phyloP scores from a whole-genome alignment of 1,284 basidiomycete species.

The Sanghuangporus weigelae region DNA sequence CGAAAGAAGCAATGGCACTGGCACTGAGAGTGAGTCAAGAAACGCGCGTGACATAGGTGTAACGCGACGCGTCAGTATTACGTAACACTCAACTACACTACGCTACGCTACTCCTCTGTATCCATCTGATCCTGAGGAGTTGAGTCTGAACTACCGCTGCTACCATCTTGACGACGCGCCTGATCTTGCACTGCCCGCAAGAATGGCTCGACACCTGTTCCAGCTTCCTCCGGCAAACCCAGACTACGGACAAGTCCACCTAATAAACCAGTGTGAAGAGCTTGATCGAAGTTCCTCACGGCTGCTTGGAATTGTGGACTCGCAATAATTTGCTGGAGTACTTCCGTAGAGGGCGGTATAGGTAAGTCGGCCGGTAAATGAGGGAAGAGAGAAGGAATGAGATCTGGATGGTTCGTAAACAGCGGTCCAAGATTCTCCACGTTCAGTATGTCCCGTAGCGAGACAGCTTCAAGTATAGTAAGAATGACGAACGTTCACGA shows the following conservation, averaged over 20 bases:
- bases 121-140: conserved; percentile 15
- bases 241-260: conserved; percentile 66
- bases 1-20: neutral
- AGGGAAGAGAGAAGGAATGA: conserved; percentile 65
- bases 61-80: conserved; percentile 1
- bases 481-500: conserved; percentile 9
- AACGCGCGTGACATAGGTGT: conserved; percentile 6
- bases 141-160: conserved; percentile 24
- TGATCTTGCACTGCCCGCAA: conserved; percentile 70
- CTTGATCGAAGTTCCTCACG: conserved; percentile 70
- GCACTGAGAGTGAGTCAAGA: neutral
- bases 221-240: conserved; percentile 75
- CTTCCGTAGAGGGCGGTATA: conserved; percentile 56
- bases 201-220: conserved; percentile 65
- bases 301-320: conserved; percentile 56
- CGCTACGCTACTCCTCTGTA: conserved; percentile 3
- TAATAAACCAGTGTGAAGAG: conserved; percentile 67
- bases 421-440: conserved; percentile 63
- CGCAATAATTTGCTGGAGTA: conserved; percentile 48
- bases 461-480: conserved; percentile 40
- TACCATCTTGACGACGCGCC: conserved; percentile 44
- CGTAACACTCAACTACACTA: neutral
- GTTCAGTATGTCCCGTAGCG: conserved; percentile 69
- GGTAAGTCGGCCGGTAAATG: conserved; percentile 73
- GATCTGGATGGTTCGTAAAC: conserved; percentile 59